Evolutionary conservation across 768 basidiomycete genomes (phyloP).

Genomic region (Strobilomyces dryophilus): DNA sequence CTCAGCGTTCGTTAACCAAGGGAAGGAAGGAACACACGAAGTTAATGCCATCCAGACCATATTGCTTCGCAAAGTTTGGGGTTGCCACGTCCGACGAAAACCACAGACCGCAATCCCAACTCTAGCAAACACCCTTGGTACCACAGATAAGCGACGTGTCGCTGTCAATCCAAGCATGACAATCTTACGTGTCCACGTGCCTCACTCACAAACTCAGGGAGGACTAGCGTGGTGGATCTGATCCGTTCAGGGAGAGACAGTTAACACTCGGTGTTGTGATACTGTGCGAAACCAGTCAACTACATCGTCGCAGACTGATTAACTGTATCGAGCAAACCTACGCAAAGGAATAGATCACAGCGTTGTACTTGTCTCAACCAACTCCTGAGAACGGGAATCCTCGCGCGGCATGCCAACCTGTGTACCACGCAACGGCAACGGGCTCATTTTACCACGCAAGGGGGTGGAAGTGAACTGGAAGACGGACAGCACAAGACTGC

Average conservation of each 20-base stretch:
- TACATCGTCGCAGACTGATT: background rate
- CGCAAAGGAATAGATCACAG: background rate
- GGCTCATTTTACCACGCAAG: background rate
- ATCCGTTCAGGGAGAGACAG: background rate
- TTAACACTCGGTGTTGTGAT: background rate
- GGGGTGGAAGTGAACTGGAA: background rate
- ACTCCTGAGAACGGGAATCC: background rate
- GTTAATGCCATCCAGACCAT: conserved; percentile 53
- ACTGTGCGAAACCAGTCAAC: background rate
- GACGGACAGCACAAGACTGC: background rate
- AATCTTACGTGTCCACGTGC: background rate
- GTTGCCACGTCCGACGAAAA: conserved; percentile 63
- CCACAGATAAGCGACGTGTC: background rate
- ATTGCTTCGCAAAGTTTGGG: conserved; percentile 44
- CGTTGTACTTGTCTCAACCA: background rate
- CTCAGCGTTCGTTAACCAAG: background rate
- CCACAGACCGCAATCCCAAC: conserved; percentile 63
- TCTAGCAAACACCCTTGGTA: conserved; percentile 67
- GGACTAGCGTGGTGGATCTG: background rate
- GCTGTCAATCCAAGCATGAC: background rate
- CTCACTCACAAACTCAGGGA: background rate
- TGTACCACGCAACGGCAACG: background rate
- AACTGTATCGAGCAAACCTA: background rate
- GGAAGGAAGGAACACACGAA: conserved; percentile 18
- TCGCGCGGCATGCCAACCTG: background rate